Evolutionary conservation across 306 rosid species (phyloP).

Genomic region (Fagus sylvatica): DNA sequence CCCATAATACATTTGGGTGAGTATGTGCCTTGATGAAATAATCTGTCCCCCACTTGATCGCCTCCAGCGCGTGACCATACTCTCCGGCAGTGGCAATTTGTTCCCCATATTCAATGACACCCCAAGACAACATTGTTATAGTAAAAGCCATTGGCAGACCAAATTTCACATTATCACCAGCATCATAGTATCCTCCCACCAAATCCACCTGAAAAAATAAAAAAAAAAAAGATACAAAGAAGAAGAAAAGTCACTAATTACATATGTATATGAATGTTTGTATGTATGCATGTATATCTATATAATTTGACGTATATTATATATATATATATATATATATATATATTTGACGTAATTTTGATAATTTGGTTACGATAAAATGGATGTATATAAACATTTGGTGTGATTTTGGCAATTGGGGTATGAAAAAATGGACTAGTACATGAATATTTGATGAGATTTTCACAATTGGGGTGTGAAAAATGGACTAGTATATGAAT

Average conservation of each 20-base stretch:
- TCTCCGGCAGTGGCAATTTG: conserved; percentile 55
- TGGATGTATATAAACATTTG: too few relatives aligned
- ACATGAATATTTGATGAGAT: too few relatives aligned
- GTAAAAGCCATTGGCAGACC: conserved; percentile 92
- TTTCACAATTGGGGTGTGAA: too few relatives aligned
- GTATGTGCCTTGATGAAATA: conserved; percentile 87
- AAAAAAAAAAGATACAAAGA: neutral
- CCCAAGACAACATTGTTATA: conserved; percentile 81
- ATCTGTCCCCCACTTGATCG: conserved; percentile 93
- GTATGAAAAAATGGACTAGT: neutral
- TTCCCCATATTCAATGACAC: conserved; percentile 57
- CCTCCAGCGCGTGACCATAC: conserved; percentile 67
- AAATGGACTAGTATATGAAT: too few relatives aligned
- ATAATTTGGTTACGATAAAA: neutral
- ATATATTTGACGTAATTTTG: too few relatives aligned
- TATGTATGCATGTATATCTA: too few relatives aligned
- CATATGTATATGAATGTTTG: too few relatives aligned
- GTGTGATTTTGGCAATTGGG: neutral
- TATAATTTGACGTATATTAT: too few relatives aligned
- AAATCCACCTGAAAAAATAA: conserved; percentile 65
- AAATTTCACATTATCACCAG: conserved; percentile 87
- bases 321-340: too few relatives aligned
- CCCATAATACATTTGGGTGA: conserved; percentile 74
- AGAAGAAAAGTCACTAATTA: neutral
- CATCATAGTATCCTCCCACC: conserved; percentile 93